Evolutionary conservation across 441 rosid species (phyloP).

Genomic region (Pelargonium fulgidum): DNA sequence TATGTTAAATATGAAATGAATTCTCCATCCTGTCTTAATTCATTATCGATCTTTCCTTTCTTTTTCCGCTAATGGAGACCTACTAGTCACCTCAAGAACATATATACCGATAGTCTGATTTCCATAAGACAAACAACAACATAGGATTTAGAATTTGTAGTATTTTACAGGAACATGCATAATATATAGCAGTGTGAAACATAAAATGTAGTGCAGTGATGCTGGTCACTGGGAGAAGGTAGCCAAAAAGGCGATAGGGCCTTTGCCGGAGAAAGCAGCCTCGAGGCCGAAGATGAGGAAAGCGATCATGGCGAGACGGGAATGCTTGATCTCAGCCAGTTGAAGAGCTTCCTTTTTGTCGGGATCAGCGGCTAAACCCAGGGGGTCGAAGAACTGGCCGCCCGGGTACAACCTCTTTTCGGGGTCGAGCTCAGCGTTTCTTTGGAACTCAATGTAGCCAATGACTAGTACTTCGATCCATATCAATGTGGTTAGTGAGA

Average conservation of each 20-base stretch:
- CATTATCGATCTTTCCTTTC: too few species aligned
- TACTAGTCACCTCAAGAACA: too few species aligned
- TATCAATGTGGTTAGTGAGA: constrained; percentile 60
- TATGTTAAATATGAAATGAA: too few species aligned
- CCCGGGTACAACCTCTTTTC: constrained; percentile 75
- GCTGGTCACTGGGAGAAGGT: constrained; percentile 38
- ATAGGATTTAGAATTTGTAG: background rate
- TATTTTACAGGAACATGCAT: background rate
- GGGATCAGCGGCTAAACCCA: constrained; percentile 69
- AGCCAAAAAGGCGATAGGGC: constrained; percentile 67
- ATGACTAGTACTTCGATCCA: constrained; percentile 73
- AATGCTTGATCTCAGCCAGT: constrained; percentile 71
- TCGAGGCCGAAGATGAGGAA: constrained; percentile 70
- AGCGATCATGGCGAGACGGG: constrained; percentile 78
- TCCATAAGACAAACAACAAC: background rate
- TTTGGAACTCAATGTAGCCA: constrained; percentile 76
- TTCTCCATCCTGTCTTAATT: too few species aligned
- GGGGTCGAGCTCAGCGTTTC: constrained; percentile 73
- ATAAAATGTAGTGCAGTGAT: background rate
- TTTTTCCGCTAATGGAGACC: too few species aligned
- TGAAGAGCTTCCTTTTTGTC: constrained; percentile 51
- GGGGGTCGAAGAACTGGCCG: constrained; percentile 68
- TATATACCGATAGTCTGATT: background rate
- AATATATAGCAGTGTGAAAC: background rate
- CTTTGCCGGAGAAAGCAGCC: constrained; percentile 69